Evolutionary conservation across 1,139 yeast species (phyloP).

Genomic region (Casaregolazyma lundiana): DNA sequence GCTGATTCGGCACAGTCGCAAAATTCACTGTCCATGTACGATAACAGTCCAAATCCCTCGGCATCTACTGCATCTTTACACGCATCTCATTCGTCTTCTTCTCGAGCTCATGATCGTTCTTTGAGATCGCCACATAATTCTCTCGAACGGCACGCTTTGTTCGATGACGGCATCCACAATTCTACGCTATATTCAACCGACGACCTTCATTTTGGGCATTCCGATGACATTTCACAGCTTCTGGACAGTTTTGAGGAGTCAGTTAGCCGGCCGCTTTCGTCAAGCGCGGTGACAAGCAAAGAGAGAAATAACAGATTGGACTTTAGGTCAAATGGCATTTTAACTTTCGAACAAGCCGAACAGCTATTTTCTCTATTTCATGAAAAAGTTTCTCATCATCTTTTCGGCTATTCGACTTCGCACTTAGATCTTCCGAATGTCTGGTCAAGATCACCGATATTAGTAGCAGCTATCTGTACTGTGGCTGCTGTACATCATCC

Average conservation of each 20-base stretch:
- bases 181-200: neutral
- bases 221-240: neutral
- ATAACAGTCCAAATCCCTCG: neutral
- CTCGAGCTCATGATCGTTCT: no score
- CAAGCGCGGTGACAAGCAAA: neutral
- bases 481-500: constrained; percentile 64
- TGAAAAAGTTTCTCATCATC: constrained; percentile 54
- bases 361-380: constrained; percentile 51
- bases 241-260: neutral
- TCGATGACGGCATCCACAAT: neutral
- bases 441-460: constrained; percentile 55
- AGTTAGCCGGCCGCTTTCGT: neutral
- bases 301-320: constrained; percentile 5
- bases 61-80: neutral
- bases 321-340: constrained; percentile 13
- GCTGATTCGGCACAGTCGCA: neutral
- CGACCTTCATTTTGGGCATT: neutral
- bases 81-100: no score
- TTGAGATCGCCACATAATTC: neutral
- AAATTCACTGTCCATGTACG: neutral
- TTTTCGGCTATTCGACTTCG: constrained; percentile 62
- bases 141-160: neutral
- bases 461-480: constrained; percentile 58
- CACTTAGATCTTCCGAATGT: constrained; percentile 46
- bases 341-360: constrained; percentile 41